Conservation (phyloP, 192 early-diverging fungal genomes). For the Radiomyces spectabilis region DNA sequence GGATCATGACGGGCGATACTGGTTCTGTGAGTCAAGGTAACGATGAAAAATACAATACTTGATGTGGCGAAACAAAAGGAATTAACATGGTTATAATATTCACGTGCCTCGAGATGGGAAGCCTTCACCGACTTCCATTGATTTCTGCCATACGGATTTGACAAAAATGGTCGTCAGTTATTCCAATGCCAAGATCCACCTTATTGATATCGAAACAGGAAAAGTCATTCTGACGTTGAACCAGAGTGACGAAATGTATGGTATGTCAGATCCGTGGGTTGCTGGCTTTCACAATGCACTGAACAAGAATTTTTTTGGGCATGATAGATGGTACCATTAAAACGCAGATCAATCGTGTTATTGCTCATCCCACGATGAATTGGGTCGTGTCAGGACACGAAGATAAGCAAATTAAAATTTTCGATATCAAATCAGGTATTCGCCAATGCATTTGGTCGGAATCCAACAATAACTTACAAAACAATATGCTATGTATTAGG, state of each 20-base stretch:
- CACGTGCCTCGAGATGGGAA: too few species aligned
- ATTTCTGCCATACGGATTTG: slow-evolving; percentile 54
- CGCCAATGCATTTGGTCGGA: neutral
- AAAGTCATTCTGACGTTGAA: slow-evolving; percentile 43
- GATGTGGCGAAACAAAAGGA: too few species aligned
- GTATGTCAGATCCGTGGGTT: too few species aligned
- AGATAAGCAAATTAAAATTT: slow-evolving; percentile 66
- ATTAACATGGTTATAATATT: too few species aligned
- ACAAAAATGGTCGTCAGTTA: slow-evolving; percentile 58
- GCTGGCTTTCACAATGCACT: too few species aligned
- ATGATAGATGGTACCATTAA: slow-evolving; percentile 46
- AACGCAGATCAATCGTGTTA: slow-evolving; percentile 75
- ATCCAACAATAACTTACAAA: neutral
- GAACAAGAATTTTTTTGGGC: too few species aligned
- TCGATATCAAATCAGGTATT: slow-evolving; percentile 66
- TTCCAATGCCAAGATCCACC: slow-evolving; percentile 52
- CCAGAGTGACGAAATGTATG: slow-evolving; percentile 50
- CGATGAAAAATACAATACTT: too few species aligned
- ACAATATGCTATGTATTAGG: slow-evolving; percentile 28
- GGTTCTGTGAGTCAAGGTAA: too few species aligned
- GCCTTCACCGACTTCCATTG: slow-evolving; percentile 71
- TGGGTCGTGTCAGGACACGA: slow-evolving; percentile 71
- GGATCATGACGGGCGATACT: slow-evolving; percentile 5
- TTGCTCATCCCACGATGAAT: slow-evolving; percentile 66
- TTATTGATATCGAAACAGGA: slow-evolving; percentile 76